Percentiles rank a stretch among this genome's conserved stretches.
Conservation (phyloP, 2,329 filamentous ascomycete genomes). For the Hirsutella minnesotensis region DNA sequence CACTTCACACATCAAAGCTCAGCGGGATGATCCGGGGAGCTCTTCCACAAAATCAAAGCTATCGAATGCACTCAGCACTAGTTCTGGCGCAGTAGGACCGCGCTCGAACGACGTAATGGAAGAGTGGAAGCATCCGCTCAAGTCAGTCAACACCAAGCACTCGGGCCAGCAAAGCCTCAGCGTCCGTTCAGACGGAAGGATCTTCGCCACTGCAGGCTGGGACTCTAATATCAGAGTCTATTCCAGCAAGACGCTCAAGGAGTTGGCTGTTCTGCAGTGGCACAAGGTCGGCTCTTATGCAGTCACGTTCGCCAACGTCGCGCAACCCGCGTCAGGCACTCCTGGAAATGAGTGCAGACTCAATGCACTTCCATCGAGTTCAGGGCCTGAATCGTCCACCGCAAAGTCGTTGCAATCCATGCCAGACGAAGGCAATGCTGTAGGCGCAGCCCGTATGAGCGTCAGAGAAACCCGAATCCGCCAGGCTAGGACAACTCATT, state of each 20-base stretch:
- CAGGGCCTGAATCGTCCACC: not conserved
- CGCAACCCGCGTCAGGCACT: not conserved
- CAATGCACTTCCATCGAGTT: not conserved
- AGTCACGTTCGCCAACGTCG: conserved; percentile 53
- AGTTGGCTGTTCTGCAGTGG: conserved; percentile 90
- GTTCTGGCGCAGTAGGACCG: not conserved
- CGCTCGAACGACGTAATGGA: conserved; percentile 9
- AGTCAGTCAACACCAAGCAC: conserved; percentile 66
- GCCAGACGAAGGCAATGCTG: not conserved
- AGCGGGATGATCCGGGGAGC: conserved; percentile 8
- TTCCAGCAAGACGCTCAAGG: conserved; percentile 65
- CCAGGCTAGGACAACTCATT: conserved; percentile 63
- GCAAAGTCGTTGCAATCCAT: not conserved
- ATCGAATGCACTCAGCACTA: conserved; percentile 10
- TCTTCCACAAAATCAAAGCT: conserved; percentile 10
- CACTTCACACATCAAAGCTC: conserved; percentile 8
- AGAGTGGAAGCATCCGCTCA: conserved; percentile 38
- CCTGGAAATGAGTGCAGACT: not conserved
- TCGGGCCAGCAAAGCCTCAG: conserved; percentile 75
- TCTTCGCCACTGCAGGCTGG: conserved; percentile 91
- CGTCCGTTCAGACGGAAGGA: conserved; percentile 66
- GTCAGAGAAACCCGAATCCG: conserved; percentile 53
- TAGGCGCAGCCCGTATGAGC: conserved; percentile 5
- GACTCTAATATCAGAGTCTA: conserved; percentile 76
- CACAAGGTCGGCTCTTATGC: conserved; percentile 82